Evolutionary conservation across 768 basidiomycete genomes (phyloP), one percentile per base, ranked within the genome.

Genomic region (Lactifluus subvellereus): DNA sequence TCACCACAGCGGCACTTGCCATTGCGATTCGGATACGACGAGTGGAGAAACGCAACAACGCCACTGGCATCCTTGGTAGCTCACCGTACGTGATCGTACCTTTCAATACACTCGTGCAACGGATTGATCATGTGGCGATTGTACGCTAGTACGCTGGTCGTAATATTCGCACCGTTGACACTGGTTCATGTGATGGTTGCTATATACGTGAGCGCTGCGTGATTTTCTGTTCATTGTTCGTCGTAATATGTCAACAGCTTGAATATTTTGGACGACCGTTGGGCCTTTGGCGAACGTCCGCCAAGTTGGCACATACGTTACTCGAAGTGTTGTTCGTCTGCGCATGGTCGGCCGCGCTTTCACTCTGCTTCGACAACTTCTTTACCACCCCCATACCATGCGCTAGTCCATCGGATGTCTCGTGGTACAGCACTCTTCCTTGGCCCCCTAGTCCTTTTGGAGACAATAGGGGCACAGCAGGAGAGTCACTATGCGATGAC

Each of bases 181-280:
- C 78, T 94, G 30, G 78, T 89, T 9, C 91, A 94, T 78, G 91
- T 95, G 68, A 85, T 94, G 80, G 75, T 81, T 54, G 88, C 91
- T 49, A 84, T 94, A 68, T 94, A 95, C 74, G 90, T 93, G 72
- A 65, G 89, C 75, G 9, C 30, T n/a, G 37, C 33, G 27, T 35
- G 61, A 40, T 45, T 38, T 59, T 9, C 59, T 40, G 61, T 9
- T 40, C 64, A 49, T 65, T 68, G n/a, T 70, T 66, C 22, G 66
- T 13, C 67, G 42, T 10, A 53, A 68, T 37, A 50, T 67, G 57
- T 43, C 55, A 20, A 30, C 70, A 94, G 92, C 79, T 94, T 60
- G 94, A 96, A 75, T 97, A 97, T 75, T 94, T 94, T 70, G 89
- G 94, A 45, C 85, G 88, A 40, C 94, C 94, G 6, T 77, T 96